phyloP scores from a whole-genome alignment of 2,329 filamentous ascomycete species.

The Dactylellina leptospora region DNA sequence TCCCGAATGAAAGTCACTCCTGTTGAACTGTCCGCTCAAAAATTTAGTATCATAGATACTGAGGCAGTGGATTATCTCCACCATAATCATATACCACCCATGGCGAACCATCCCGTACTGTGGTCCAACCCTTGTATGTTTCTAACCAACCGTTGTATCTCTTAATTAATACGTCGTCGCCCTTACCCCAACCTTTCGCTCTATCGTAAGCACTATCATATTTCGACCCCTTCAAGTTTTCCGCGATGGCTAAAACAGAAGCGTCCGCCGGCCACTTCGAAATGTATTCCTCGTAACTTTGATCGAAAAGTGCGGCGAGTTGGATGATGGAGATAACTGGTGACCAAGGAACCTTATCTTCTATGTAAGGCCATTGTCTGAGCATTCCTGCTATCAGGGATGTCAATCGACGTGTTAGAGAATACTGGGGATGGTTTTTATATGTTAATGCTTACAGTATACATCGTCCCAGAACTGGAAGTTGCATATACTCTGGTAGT shows the following conservation, averaged over 20 bases:
- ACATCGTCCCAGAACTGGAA: conserved; percentile 44
- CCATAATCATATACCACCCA: conserved; percentile 48
- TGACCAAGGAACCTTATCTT: conserved; percentile 31
- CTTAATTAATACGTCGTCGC: neutral
- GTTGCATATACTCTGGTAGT: conserved; percentile 29
- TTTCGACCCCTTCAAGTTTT: conserved; percentile 3
- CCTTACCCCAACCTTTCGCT: conserved; percentile 19
- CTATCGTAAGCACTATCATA: conserved; percentile 14
- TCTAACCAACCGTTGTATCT: conserved; percentile 35
- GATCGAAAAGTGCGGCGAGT: conserved; percentile 39
- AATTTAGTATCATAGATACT: conserved; percentile 1
- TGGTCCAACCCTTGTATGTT: conserved; percentile 13
- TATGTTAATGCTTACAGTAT: conserved; percentile 34
- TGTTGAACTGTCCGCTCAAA: too few relatives aligned
- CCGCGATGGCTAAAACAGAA: conserved; percentile 18
- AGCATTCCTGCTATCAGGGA: conserved; percentile 32
- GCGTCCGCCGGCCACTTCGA: conserved; percentile 24
- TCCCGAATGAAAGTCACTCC: too few relatives aligned
- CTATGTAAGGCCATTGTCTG: conserved; percentile 29
- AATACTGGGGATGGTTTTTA: neutral
- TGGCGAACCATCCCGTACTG: conserved; percentile 24
- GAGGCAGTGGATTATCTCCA: neutral
- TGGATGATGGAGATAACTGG: conserved; percentile 37
- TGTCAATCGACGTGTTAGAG: neutral
- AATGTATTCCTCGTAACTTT: conserved; percentile 12